Percentiles rank a stretch among this genome's conserved stretches.
These are phyloP conservation scores for Cladosporium austrohemisphaericum DNA, from an alignment of 2,329 filamentous ascomycete species.

Conservation along the genomic window DNA sequence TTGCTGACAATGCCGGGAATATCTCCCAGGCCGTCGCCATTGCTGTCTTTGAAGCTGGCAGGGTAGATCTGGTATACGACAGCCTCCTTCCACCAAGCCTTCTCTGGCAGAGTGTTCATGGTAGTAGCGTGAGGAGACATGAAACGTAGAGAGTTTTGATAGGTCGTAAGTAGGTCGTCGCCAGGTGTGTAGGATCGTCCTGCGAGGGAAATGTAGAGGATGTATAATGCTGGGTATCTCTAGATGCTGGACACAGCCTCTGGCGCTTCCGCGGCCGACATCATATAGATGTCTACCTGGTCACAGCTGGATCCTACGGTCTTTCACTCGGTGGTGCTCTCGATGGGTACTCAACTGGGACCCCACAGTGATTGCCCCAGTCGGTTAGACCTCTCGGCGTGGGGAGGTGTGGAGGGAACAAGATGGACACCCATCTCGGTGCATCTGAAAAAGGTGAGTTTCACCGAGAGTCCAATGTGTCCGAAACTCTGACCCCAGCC, in stretches of 20 bases:
- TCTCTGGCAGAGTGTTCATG: conserved; percentile 10
- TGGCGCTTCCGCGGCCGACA: not conserved
- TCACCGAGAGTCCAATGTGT: not conserved
- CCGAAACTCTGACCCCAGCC: conserved; percentile 2
- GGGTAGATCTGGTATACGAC: conserved; percentile 47
- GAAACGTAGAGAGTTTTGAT: not conserved
- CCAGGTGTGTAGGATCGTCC: not conserved
- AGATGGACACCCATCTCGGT: not conserved
- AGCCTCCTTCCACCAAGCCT: conserved; percentile 46
- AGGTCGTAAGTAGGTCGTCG: not conserved
- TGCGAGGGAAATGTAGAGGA: not conserved
- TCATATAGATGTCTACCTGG: conserved; percentile 2
- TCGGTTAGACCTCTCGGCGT: conserved; percentile 5
- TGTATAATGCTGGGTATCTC: not conserved
- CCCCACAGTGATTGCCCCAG: conserved; percentile 9
- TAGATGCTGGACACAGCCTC: not conserved
- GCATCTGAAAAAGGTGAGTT: not conserved
- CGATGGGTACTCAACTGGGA: not conserved
- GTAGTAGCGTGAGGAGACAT: conserved; percentile 11
- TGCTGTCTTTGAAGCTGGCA: conserved; percentile 48
- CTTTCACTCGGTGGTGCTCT: conserved; percentile 2
- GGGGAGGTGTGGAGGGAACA: conserved; percentile 1
- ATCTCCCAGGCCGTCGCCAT: conserved; percentile 59
- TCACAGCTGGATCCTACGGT: conserved; percentile 2
- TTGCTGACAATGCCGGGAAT: conserved; percentile 61